Conservation (phyloP, 352 stramenopile species). For the Pythium dissimile region DNA sequence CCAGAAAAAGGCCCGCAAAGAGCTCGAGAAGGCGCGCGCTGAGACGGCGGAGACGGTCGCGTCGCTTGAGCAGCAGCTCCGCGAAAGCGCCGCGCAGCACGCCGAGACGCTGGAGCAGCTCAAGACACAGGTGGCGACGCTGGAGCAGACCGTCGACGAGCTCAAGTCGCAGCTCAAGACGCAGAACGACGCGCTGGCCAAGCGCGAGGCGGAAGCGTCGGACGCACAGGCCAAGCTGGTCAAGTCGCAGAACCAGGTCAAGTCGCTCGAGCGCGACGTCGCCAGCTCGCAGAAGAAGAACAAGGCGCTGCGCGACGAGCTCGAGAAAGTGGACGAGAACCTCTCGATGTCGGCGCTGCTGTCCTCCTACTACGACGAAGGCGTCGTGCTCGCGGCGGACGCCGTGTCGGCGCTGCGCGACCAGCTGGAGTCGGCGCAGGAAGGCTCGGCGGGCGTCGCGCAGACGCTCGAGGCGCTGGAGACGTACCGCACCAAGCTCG, state of each 20-base stretch:
- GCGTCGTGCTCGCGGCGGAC: conserved; percentile 47
- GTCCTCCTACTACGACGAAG: conserved; percentile 78
- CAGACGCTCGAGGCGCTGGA: conserved; percentile 49
- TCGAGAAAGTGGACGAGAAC: conserved; percentile 53
- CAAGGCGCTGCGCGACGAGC: conserved; percentile 45
- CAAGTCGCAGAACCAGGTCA: conserved; percentile 34
- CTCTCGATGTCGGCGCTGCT: conserved; percentile 63
- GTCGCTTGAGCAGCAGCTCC: conserved; percentile 18
- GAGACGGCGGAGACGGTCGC: conserved; percentile 14
- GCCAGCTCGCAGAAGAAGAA: conserved; percentile 60
- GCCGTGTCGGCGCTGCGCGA: conserved; percentile 34
- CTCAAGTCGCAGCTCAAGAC: conserved; percentile 31
- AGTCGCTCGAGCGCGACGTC: conserved; percentile 43
- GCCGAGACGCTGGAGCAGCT: conserved; percentile 23
- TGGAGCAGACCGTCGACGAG: conserved; percentile 26
- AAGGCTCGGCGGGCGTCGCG: conserved; percentile 40
- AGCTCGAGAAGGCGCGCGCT: conserved; percentile 14
- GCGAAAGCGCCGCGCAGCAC: conserved; percentile 7
- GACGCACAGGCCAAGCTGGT: conserved; percentile 27
- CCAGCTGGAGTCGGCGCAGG: conserved; percentile 34
- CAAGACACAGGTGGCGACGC: conserved; percentile 29
- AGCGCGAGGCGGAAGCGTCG: conserved; percentile 28
- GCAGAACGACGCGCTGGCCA: conserved; percentile 26
- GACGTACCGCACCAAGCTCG: conserved; percentile 41
- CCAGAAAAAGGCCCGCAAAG: conserved; percentile 21